phyloP scores from a whole-genome alignment of 2,329 filamentous ascomycete species.

The Pseudocercospora fuligena region DNA sequence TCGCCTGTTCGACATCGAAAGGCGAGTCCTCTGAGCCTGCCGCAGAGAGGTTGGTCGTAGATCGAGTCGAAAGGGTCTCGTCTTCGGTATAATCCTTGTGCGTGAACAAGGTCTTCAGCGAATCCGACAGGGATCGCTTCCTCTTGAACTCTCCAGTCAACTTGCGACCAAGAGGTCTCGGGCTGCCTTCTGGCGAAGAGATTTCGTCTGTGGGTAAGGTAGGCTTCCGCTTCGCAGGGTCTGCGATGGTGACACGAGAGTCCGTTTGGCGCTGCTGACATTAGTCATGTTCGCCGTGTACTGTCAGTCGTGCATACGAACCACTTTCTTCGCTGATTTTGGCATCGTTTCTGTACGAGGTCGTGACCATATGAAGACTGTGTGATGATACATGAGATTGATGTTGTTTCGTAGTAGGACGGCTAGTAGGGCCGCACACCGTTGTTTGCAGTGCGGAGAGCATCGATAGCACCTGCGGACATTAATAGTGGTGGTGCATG shows the following conservation, averaged over 20 bases:
- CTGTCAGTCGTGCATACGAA: not conserved
- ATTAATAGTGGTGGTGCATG: slow-evolving; percentile 1
- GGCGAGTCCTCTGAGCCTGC: slow-evolving; percentile 1
- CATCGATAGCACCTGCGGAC: not conserved
- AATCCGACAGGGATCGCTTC: slow-evolving; percentile 17
- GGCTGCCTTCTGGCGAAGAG: not conserved
- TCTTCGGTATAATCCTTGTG: slow-evolving; percentile 3
- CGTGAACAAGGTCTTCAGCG: slow-evolving; percentile 17
- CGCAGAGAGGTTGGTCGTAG: not conserved
- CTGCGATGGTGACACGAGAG: slow-evolving; percentile 5
- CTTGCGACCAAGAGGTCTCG: not conserved
- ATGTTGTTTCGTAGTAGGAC: too few species aligned
- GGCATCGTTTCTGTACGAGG: not conserved
- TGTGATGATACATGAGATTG: not conserved
- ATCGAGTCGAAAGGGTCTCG: not conserved
- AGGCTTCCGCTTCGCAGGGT: not conserved
- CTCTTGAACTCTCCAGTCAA: slow-evolving; percentile 14
- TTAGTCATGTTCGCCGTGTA: not conserved
- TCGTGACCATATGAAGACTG: not conserved
- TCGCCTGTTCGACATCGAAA: not conserved
- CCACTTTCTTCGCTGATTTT: slow-evolving; percentile 10
- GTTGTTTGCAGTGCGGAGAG: slow-evolving; percentile 1
- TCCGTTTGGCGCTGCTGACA: not conserved
- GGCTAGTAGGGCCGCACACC: not conserved
- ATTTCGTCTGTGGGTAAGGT: not conserved